Evolutionary conservation across 176 grass and related monocot species (phyloP).

Genomic region (Oryza glaberrima): DNA sequence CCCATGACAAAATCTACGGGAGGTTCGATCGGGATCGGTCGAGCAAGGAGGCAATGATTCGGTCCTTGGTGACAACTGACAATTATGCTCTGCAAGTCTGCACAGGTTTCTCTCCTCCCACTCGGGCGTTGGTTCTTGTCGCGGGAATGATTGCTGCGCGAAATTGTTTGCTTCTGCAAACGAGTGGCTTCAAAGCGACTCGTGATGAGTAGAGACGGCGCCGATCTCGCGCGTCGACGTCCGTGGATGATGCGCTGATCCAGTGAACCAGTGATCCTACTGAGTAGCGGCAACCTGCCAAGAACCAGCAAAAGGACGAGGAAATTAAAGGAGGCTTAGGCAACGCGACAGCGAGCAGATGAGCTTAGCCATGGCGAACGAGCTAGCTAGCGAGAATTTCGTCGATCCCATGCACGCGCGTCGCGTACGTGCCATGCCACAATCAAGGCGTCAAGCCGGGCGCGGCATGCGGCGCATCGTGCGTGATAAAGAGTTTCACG

Average conservation of each 20-base stretch:
- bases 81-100: not conserved
- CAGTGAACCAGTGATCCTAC: not conserved
- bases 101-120: not conserved
- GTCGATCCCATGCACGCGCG: not conserved
- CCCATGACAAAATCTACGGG: not conserved
- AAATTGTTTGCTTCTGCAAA: not conserved
- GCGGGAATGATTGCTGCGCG: not conserved
- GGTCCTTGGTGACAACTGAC: slow-evolving; percentile 1
- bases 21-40: not conserved
- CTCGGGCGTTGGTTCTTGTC: not conserved
- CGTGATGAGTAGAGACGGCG: not conserved
- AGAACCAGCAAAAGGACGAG: not conserved
- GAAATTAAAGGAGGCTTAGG: not conserved
- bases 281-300: not conserved
- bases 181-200: not conserved
- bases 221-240: not conserved
- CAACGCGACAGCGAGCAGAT: too few relatives aligned
- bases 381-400: too few relatives aligned
- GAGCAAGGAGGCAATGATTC: not conserved
- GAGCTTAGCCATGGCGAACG: not conserved
- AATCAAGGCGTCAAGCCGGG: not conserved
- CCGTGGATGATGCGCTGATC: not conserved
- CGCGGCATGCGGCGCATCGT: not conserved
- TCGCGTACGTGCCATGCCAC: not conserved
- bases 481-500: slow-evolving; percentile 42